Percentiles rank a stretch among this genome's conserved stretches.
Conservation (phyloP, 1,139 yeast species). For the Debaryomycetaceae sp. region DNA sequence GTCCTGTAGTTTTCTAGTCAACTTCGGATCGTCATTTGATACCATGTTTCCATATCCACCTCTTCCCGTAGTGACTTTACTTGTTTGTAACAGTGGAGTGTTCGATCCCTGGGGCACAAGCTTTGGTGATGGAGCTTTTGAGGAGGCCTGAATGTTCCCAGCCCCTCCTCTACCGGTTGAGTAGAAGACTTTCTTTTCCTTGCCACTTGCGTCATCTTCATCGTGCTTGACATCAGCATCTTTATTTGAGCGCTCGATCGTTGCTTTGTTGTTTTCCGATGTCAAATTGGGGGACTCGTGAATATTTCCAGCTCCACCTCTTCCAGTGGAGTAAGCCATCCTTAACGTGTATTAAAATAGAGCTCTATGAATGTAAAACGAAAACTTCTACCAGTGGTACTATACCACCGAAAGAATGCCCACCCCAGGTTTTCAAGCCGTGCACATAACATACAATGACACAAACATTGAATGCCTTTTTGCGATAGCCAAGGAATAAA, state of each 20-base stretch:
- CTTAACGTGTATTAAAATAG: not conserved
- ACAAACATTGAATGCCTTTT: not conserved
- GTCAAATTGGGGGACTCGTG: constrained; percentile 18
- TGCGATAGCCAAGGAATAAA: not conserved
- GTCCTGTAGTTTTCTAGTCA: constrained; percentile 67
- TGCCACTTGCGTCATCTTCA: constrained; percentile 1
- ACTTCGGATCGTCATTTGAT: constrained; percentile 56
- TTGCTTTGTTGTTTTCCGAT: constrained; percentile 15
- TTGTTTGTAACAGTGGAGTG: constrained; percentile 58
- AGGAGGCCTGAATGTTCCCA: constrained; percentile 58
- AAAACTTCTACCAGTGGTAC: not conserved
- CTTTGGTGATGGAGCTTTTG: constrained; percentile 49
- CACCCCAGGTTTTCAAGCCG: not conserved
- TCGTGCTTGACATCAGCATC: constrained; percentile 4
- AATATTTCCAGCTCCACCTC: constrained; percentile 43
- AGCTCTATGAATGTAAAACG: not conserved
- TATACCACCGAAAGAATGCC: not conserved
- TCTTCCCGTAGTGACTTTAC: constrained; percentile 69
- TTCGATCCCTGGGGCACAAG: constrained; percentile 59
- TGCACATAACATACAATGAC: not conserved
- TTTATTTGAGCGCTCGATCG: constrained; percentile 8
- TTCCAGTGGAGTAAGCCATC: constrained; percentile 27
- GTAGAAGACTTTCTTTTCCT: constrained; percentile 36
- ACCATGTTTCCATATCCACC: constrained; percentile 84
- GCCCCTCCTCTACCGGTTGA: constrained; percentile 85